phyloP scores from a whole-genome alignment of 768 basidiomycete genomes.

The Tubosaeta sp. region DNA sequence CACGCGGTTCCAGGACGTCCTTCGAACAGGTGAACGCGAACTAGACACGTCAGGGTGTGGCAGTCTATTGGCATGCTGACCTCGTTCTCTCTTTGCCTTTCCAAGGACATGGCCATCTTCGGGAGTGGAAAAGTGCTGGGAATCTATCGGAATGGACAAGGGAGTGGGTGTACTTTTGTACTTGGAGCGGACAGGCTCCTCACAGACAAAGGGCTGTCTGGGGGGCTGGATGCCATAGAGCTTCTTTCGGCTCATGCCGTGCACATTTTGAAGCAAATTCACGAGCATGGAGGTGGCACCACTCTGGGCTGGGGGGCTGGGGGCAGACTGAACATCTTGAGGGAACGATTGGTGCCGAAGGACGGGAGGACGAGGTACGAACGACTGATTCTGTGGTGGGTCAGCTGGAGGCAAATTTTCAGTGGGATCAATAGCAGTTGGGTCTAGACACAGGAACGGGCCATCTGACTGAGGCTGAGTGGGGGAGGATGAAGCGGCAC shows the following conservation, averaged over 20 bases:
- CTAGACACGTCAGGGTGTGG: conserved; percentile 14
- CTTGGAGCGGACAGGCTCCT: conserved; percentile 40
- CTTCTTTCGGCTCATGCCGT: conserved; percentile 69
- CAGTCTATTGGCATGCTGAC: conserved; percentile 19
- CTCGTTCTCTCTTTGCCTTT: conserved; percentile 24
- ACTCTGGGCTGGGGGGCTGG: conserved; percentile 16
- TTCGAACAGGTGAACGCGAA: conserved; percentile 36
- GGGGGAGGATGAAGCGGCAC: conserved; percentile 15
- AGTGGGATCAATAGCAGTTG: background rate
- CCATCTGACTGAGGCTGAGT: background rate
- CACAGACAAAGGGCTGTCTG: conserved; percentile 50
- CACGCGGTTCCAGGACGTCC: conserved; percentile 13
- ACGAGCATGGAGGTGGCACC: conserved; percentile 49
- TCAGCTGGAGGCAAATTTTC: conserved; percentile 6
- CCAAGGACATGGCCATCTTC: conserved; percentile 18
- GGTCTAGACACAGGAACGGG: conserved; percentile 12
- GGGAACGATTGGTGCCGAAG: conserved; percentile 29
- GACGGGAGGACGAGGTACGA: conserved; percentile 15
- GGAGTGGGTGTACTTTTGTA: conserved; percentile 31
- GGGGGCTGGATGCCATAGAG: conserved; percentile 51
- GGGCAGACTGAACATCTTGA: conserved; percentile 24
- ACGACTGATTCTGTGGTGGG: conserved; percentile 1
- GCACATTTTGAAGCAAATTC: conserved; percentile 58
- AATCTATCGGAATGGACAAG: conserved; percentile 28
- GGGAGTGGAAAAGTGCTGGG: conserved; percentile 7